Conservation (phyloP, 352 stramenopile species). For the Globisporangium barbulae region DNA sequence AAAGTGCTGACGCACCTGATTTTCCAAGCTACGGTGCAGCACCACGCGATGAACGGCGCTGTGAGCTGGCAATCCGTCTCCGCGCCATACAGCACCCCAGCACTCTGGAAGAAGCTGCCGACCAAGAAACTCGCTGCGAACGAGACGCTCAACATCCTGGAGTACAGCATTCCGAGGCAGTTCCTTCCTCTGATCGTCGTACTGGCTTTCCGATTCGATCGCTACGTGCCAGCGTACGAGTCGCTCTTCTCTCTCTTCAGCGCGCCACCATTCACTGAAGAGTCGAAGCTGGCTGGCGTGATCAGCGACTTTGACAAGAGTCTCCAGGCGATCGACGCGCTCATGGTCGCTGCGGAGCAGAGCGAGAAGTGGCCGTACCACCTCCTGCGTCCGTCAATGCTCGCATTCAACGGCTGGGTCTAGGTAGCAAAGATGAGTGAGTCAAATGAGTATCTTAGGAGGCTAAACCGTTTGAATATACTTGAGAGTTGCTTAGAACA, state of each 20-base stretch:
- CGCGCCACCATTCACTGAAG: slow-evolving; percentile 21
- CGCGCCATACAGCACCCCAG: slow-evolving; percentile 39
- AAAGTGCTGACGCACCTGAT: slow-evolving; percentile 30
- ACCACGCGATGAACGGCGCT: slow-evolving; percentile 51
- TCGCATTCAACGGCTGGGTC: slow-evolving; percentile 36
- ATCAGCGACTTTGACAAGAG: slow-evolving; percentile 25
- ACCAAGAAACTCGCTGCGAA: slow-evolving; percentile 23
- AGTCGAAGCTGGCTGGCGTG: slow-evolving; percentile 20
- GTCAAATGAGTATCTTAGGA: no score
- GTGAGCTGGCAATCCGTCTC: slow-evolving; percentile 36
- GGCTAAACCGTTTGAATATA: no score
- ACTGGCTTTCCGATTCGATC: slow-evolving; percentile 32
- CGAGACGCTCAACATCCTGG: slow-evolving; percentile 23
- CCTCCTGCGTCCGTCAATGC: slow-evolving; percentile 25
- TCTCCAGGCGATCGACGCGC: slow-evolving; percentile 26
- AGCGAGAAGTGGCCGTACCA: slow-evolving; percentile 28
- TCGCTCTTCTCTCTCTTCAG: slow-evolving; percentile 28
- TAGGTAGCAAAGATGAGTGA: slow-evolving; percentile 4
- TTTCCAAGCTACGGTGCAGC: slow-evolving; percentile 38
- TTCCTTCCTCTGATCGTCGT: slow-evolving; percentile 25
- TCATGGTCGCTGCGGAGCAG: slow-evolving; percentile 24
- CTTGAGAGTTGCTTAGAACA: no score
- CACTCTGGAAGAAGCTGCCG: slow-evolving; percentile 43
- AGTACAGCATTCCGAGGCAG: slow-evolving; percentile 28
- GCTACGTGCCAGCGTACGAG: slow-evolving; percentile 22